Evolutionary conservation across 805 yeast genomes (phyloP).

Genomic region (Brettanomyces custersianus): DNA sequence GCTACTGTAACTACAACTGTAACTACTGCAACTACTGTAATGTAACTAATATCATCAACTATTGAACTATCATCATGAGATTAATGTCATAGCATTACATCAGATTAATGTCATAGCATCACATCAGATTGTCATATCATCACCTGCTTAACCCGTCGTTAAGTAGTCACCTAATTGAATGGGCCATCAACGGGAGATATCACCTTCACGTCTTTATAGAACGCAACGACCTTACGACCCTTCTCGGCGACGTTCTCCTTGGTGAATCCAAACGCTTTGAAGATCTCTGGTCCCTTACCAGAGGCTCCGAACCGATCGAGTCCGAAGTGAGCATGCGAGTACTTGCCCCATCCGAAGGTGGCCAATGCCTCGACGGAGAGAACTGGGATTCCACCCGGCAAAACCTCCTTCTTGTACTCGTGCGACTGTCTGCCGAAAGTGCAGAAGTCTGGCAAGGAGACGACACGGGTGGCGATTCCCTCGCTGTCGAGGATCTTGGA

Average conservation of each 20-base stretch:
- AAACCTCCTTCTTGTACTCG: constrained; percentile 75
- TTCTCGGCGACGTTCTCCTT: constrained; percentile 87
- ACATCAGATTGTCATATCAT: too few species aligned
- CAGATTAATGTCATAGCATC: too few species aligned
- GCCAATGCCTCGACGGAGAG: constrained; percentile 90
- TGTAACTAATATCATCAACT: too few species aligned
- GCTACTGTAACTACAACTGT: too few species aligned
- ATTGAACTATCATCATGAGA: too few species aligned
- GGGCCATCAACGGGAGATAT: constrained; percentile 75
- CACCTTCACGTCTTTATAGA: constrained; percentile 69
- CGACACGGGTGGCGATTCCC: constrained; percentile 73
- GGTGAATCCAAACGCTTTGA: constrained; percentile 81
- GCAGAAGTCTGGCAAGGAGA: constrained; percentile 87
- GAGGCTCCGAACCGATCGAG: constrained; percentile 95
- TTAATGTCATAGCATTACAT: too few species aligned
- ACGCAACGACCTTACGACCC: constrained; percentile 69
- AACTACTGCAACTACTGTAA: too few species aligned
- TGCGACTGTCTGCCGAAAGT: constrained; percentile 79
- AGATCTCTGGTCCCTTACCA: constrained; percentile 78
- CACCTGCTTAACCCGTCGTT: too few species aligned
- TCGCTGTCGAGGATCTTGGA: constrained; percentile 57
- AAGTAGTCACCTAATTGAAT: constrained; percentile 45
- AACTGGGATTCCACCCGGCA: constrained; percentile 93
- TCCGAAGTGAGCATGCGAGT: constrained; percentile 95
- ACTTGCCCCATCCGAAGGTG: constrained; percentile 87